Conservation (phyloP, 169 alveolate genomes). For the Eimeria tenella region DNA sequence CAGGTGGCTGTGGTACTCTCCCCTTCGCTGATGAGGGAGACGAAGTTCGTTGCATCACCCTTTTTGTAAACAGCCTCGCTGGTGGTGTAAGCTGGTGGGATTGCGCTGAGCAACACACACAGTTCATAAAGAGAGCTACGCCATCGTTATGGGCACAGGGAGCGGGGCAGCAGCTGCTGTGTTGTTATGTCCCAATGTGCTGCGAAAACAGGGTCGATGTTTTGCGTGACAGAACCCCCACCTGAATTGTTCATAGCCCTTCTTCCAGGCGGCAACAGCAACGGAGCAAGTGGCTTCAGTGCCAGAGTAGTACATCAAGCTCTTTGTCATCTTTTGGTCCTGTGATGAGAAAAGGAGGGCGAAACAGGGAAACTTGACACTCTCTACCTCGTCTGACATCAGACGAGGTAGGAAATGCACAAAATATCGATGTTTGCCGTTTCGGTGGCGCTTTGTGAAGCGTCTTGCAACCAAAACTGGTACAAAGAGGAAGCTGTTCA, state of each 20-base stretch:
- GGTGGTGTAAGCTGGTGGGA: not conserved
- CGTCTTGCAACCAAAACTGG: not conserved
- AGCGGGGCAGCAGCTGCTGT: no score
- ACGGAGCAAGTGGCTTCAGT: not conserved
- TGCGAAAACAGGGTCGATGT: no score
- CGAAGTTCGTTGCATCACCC: slow-evolving; percentile 39
- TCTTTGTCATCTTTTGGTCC: not conserved
- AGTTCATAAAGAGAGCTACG: no score
- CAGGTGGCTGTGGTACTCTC: not conserved
- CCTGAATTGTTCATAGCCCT: slow-evolving; percentile 36
- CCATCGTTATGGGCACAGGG: no score
- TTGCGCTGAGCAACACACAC: not conserved
- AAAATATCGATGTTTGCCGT: not conserved
- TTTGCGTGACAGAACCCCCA: not conserved
- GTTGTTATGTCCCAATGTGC: no score
- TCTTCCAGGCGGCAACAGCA: slow-evolving; percentile 5
- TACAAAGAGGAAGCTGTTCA: not conserved
- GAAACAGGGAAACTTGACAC: not conserved
- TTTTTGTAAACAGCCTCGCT: not conserved
- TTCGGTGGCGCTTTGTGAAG: not conserved
- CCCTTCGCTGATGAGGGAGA: slow-evolving; percentile 22
- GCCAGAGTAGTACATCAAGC: slow-evolving; percentile 46
- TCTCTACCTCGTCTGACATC: not conserved
- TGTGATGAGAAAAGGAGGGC: not conserved
- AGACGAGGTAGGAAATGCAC: not conserved